A percentile compares a stretch with the other conserved stretches of the same genome.
Conservation (phyloP, 2,329 filamentous ascomycete species). For the Aurifilum marmelostoma region DNA sequence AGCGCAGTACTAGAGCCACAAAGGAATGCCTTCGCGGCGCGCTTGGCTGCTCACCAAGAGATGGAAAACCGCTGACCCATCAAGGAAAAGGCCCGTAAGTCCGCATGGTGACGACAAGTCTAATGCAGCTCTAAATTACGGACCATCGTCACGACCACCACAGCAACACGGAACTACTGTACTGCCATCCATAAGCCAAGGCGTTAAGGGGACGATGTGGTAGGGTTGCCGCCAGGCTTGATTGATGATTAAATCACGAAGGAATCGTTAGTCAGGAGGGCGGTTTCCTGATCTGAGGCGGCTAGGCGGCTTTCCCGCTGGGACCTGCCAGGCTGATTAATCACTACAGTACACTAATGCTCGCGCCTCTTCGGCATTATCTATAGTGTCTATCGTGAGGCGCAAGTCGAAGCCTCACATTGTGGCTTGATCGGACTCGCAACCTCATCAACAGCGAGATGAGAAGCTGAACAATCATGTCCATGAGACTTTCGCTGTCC, state of each 20-base stretch:
- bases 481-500: not conserved
- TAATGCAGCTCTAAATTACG: not conserved
- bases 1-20: not conserved
- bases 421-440: not conserved
- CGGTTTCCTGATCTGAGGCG: not conserved
- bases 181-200: not conserved
- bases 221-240: too few species aligned
- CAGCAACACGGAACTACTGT: not conserved
- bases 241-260: not conserved
- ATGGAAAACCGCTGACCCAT: too few species aligned
- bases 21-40: not conserved
- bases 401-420: not conserved
- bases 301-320: not conserved
- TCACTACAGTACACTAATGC: not conserved
- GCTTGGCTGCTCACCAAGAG: too few species aligned
- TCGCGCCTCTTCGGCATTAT: not conserved
- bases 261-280: not conserved
- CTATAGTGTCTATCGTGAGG: not conserved
- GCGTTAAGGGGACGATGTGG: too few species aligned
- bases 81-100: not conserved
- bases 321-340: not conserved
- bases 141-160: not conserved
- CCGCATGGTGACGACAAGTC: not conserved
- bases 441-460: not conserved
- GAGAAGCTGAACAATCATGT: not conserved